Evolutionary conservation across 1,139 yeast genomes (phyloP).

Genomic region (Kodamaea anthophila): DNA sequence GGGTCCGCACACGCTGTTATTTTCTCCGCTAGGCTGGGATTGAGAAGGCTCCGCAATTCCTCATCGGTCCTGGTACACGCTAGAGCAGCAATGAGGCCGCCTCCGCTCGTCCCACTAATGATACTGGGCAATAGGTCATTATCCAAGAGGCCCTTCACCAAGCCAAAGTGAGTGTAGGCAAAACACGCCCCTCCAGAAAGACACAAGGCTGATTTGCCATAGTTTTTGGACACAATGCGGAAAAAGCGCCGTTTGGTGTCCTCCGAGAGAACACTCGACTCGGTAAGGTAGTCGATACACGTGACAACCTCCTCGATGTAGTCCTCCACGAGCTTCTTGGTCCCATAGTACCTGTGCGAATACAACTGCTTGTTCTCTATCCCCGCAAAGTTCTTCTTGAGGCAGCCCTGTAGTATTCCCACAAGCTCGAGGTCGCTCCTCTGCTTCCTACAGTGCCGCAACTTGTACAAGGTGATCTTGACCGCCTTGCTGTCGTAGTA

Average conservation of each 20-base stretch:
- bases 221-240: slow-evolving; percentile 53
- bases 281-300: slow-evolving; percentile 41
- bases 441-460: slow-evolving; percentile 30
- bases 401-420: slow-evolving; percentile 57
- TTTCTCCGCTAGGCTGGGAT: slow-evolving; percentile 57
- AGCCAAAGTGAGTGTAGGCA: slow-evolving; percentile 74
- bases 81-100: slow-evolving; percentile 73
- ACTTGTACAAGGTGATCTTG: slow-evolving; percentile 40
- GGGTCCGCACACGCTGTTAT: slow-evolving; percentile 72
- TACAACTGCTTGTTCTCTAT: slow-evolving; percentile 67
- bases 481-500: slow-evolving; percentile 66
- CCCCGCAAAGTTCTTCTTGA: slow-evolving; percentile 73
- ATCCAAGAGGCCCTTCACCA: slow-evolving; percentile 65
- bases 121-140: slow-evolving; percentile 61
- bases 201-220: slow-evolving; percentile 69
- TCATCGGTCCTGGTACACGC: slow-evolving; percentile 66
- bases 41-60: slow-evolving; percentile 51
- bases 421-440: slow-evolving; percentile 42
- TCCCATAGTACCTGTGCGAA: slow-evolving; percentile 71
- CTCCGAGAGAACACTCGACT: slow-evolving; percentile 30
- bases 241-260: slow-evolving; percentile 50
- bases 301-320: slow-evolving; percentile 50
- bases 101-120: slow-evolving; percentile 77
- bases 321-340: slow-evolving; percentile 53
- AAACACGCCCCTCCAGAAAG: slow-evolving; percentile 79